Percentiles rank a stretch among this genome's conserved stretches.
Conservation (phyloP, 345 rosid genomes). For the Turnera subulata region DNA sequence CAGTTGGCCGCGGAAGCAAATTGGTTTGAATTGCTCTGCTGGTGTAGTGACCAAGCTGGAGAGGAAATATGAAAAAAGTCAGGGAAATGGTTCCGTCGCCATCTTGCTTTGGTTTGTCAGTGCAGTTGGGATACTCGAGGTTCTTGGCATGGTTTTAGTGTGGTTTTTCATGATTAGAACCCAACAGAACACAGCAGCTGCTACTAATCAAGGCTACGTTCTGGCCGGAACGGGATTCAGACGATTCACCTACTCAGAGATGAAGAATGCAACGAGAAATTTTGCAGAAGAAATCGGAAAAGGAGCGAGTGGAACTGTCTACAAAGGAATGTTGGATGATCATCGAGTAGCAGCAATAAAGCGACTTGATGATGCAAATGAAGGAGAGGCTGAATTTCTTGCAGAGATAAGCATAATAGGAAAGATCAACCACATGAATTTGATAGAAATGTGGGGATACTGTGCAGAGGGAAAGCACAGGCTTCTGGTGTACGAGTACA, state of each 20-base stretch:
- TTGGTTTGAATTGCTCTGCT: neutral
- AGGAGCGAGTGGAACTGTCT: constrained; percentile 27
- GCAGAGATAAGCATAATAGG: constrained; percentile 39
- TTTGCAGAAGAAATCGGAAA: constrained; percentile 32
- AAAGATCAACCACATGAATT: constrained; percentile 34
- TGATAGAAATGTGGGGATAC: constrained; percentile 36
- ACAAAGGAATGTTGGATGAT: constrained; percentile 22
- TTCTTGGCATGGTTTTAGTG: constrained; percentile 19
- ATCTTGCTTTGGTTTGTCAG: constrained; percentile 29
- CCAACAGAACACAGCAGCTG: no score
- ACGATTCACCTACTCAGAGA: constrained; percentile 24
- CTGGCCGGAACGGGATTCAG: constrained; percentile 22
- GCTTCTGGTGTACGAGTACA: constrained; percentile 18
- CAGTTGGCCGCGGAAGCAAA: neutral
- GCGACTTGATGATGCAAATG: constrained; percentile 17
- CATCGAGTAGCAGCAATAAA: constrained; percentile 25
- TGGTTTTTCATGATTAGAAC: constrained; percentile 20
- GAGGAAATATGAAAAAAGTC: neutral
- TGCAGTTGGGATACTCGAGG: constrained; percentile 28
- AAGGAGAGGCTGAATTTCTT: constrained; percentile 35
- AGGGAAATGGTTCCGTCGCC: constrained; percentile 1
- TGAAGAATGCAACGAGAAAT: constrained; percentile 21
- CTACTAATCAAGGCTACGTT: constrained; percentile 1
- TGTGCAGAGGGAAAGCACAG: constrained; percentile 25
- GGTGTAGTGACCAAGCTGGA: neutral